Percentiles rank a stretch among this genome's conserved stretches.
phyloP scores from a whole-genome alignment of 148 eudicot species.

The Amaranthus hypochondriacus region DNA sequence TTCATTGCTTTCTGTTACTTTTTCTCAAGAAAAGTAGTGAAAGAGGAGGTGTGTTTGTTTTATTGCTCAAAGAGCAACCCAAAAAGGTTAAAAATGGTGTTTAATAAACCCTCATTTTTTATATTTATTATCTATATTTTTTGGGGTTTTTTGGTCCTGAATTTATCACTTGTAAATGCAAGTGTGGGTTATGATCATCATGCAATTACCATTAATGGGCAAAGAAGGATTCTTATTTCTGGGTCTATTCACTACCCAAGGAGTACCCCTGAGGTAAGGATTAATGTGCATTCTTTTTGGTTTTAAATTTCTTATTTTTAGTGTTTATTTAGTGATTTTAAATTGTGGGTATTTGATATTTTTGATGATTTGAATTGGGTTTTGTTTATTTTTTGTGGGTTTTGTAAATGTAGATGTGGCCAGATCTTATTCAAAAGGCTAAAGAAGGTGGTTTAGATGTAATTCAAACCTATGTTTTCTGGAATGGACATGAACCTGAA shows the following conservation, averaged over 20 bases:
- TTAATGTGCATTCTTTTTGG: constrained; percentile 5
- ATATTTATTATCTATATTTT: constrained; percentile 19
- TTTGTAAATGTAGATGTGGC: constrained; percentile 69
- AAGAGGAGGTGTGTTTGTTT: constrained; percentile 4
- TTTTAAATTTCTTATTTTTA: background rate
- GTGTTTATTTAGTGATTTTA: background rate
- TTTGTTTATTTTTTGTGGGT: background rate
- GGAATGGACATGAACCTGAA: constrained; percentile 97
- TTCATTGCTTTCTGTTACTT: constrained; percentile 18
- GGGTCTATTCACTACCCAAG: constrained; percentile 97
- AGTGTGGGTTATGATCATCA: constrained; percentile 63
- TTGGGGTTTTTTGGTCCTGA: constrained; percentile 34
- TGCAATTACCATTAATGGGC: constrained; percentile 76
- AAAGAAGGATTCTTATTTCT: constrained; percentile 78
- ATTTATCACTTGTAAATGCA: constrained; percentile 35
- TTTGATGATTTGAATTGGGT: constrained; percentile 12
- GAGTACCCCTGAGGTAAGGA: constrained; percentile 78
- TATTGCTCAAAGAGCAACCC: constrained; percentile 26
- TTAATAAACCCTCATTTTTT: constrained; percentile 13
- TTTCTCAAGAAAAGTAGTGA: background rate
- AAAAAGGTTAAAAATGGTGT: constrained; percentile 3
- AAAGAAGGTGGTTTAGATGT: constrained; percentile 92
- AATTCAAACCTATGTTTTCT: constrained; percentile 87
- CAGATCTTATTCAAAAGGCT: constrained; percentile 87
- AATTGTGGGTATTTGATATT: constrained; percentile 4